Conservation (phyloP, 225 moss, liverwort and hornwort species). For the Marchantia paleacea region DNA sequence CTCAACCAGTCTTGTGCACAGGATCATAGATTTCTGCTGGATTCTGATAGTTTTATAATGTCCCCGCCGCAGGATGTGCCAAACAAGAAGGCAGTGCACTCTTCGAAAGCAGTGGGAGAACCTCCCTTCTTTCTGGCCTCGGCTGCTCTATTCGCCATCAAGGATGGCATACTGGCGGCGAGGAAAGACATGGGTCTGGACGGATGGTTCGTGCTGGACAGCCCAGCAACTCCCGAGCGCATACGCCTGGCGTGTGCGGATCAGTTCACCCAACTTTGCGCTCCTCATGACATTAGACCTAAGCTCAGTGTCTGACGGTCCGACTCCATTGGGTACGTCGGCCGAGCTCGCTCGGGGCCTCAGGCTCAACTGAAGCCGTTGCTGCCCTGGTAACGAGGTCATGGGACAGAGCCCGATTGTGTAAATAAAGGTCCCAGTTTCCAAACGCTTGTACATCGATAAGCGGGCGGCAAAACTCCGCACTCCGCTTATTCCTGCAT, state of each 20-base stretch:
- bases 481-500: too few species aligned
- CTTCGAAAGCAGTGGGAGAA: conserved; percentile 75
- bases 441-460: too few species aligned
- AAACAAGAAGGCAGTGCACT: conserved; percentile 77
- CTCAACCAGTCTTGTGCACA: background rate
- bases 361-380: too few species aligned
- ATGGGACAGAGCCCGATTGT: too few species aligned
- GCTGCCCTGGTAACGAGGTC: too few species aligned
- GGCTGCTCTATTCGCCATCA: conserved; percentile 78
- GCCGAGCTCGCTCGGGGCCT: too few species aligned
- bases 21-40: background rate
- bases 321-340: too few species aligned
- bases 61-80: conserved; percentile 61
- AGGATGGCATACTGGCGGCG: conserved; percentile 72
- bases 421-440: too few species aligned
- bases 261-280: conserved; percentile 68
- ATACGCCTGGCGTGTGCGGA: conserved; percentile 96
- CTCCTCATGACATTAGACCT: conserved; percentile 59
- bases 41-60: background rate
- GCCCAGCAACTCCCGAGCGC: conserved; percentile 89
- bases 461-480: too few species aligned
- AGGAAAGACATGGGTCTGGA: conserved; percentile 63
- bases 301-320: conserved; percentile 58
- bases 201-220: conserved; percentile 81
- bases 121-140: conserved; percentile 89